Conservation (phyloP, 345 rosid genomes). For the Populus simonii region DNA sequence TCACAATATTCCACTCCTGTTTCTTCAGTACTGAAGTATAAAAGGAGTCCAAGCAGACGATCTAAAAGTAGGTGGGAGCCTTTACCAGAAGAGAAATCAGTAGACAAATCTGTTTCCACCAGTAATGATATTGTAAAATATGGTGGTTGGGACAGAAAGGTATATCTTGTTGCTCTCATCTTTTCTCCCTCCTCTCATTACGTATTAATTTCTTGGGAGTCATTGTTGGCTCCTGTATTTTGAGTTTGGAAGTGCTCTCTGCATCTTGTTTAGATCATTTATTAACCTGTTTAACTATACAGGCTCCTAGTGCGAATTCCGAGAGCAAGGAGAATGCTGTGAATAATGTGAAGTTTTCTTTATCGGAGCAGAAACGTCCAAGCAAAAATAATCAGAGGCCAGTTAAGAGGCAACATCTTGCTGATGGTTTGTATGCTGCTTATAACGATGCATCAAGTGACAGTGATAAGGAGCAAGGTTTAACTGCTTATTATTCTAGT, state of each 20-base stretch:
- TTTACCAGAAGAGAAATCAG: slow-evolving; percentile 57
- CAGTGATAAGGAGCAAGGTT: slow-evolving; percentile 80
- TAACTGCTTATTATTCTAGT: slow-evolving; percentile 73
- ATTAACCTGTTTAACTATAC: slow-evolving; percentile 21
- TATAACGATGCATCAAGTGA: slow-evolving; percentile 88
- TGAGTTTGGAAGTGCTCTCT: background rate
- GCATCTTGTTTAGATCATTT: slow-evolving; percentile 13
- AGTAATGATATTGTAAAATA: slow-evolving; percentile 42
- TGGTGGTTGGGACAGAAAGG: slow-evolving; percentile 73
- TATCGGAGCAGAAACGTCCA: slow-evolving; percentile 46
- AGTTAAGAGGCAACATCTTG: slow-evolving; percentile 68
- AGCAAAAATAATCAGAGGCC: slow-evolving; percentile 59
- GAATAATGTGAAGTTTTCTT: slow-evolving; percentile 37
- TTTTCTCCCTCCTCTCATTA: background rate
- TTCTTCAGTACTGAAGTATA: slow-evolving; percentile 37
- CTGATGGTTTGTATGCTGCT: slow-evolving; percentile 41
- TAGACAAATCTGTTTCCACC: slow-evolving; percentile 42
- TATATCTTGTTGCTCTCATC: slow-evolving; percentile 13
- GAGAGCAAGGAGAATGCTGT: slow-evolving; percentile 50
- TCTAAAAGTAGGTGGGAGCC: slow-evolving; percentile 99
- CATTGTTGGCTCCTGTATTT: background rate
- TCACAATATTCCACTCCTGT: slow-evolving; percentile 37
- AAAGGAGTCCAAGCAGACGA: slow-evolving; percentile 69
- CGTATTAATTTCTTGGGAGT: background rate
- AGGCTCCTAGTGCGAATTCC: slow-evolving; percentile 42